These are phyloP conservation scores for Boletus speciosus DNA, from an alignment of 768 basidiomycete species.

Conservation along the genomic window DNA sequence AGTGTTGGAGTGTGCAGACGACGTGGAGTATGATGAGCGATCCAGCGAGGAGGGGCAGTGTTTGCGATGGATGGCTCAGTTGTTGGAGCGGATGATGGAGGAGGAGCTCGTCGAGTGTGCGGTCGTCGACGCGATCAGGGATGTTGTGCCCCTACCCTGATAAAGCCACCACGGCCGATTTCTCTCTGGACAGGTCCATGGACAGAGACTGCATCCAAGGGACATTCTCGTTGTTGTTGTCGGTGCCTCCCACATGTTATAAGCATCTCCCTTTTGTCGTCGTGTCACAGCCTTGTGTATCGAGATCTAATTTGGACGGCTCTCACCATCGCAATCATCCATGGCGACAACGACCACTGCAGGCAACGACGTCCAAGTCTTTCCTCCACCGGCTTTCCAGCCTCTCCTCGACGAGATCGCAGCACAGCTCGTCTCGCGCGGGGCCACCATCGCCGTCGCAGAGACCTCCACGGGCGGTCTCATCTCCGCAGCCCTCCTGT, in stretches of 20 bases:
- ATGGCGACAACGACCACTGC: not conserved
- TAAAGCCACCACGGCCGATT: not conserved
- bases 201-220: not conserved
- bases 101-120: constrained; percentile 10
- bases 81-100: constrained; percentile 16
- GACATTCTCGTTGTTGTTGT: no score
- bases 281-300: not conserved
- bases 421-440: not conserved
- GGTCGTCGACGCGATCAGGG: constrained; percentile 12
- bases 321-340: not conserved
- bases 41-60: constrained; percentile 5
- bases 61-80: constrained; percentile 15
- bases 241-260: not conserved
- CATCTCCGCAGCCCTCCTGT: not conserved
- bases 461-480: not conserved
- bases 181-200: not conserved
- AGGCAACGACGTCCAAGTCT: not conserved
- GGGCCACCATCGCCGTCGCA: not conserved
- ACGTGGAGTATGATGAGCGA: constrained; percentile 16
- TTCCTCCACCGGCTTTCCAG: not conserved
- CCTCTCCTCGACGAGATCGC: not conserved
- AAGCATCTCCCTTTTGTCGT: not conserved
- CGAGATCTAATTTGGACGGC: not conserved
- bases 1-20: constrained; percentile 26
- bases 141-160: constrained; percentile 9